Base-by-base conservation (phyloP, 169 alveolate species). In the Eimeria sp. region DNA sequence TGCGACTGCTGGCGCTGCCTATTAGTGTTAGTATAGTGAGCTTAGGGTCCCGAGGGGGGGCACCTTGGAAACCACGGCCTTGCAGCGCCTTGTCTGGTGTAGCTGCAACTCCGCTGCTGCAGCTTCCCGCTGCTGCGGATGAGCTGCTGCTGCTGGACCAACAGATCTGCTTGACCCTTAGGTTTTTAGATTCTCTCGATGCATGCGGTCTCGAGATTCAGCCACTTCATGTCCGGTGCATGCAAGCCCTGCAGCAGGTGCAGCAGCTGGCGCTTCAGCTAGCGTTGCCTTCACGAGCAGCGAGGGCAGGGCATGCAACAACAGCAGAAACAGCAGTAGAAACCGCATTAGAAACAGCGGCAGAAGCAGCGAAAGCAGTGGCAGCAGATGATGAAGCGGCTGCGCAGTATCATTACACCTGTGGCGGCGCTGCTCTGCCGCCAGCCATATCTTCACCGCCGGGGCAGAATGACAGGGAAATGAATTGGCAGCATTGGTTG, bases 131-230 rank as follows among this genome's bases (percentile, higher is more conserved):
- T 49, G 74, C 74, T 16, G 14, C 58, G 71, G 60, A 83, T 23
- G 90, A 54, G 68, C 54, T 83, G 90, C 90, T 83, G 90, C 46
- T 49, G 88, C 58, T 83, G 77, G 54, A 83, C 46, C 76, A 83
- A 58, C 76, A 83, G 56, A 25, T 83, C 37, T 76, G 68, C 56
- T 33, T 33, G 49, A 60, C 77, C 13, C 16, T 56, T 30, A 0
- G 58, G 20, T 20, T 83, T 54, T 20, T 83, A 56, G 54, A n/a
- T 0, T n/a, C 71, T 56, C 9, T 58, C 30, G 90, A n/a, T 27
- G 68, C 54, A 18, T 30, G 33, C 33, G 9, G 49, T 20, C 60
- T 60, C 77, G 74, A 83, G 58, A 23, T 58, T 20, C 74, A 83
- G 54, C 90, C 68, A 10, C 71, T 54, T 83, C 90, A 33, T 27